Evolutionary conservation across 2,329 filamentous ascomycete species (phyloP), one percentile per base, ranked within the genome.

Genomic region (Truncatella angustata): DNA sequence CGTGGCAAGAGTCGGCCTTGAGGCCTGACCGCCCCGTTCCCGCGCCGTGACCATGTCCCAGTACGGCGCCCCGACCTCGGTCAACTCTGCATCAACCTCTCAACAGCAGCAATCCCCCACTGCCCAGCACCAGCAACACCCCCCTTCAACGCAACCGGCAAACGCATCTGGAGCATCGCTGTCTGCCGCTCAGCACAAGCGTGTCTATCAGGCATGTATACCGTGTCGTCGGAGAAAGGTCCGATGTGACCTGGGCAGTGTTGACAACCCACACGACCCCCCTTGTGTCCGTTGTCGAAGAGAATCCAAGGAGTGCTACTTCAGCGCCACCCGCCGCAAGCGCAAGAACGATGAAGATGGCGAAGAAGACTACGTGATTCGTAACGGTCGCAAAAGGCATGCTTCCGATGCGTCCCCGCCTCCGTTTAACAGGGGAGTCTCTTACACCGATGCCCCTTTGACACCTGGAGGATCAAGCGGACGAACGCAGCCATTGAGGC

Each of bases 291-390:
- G 94, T 66, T 99, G 94, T 69, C 87, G 91, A 49, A 86, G 94
- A 60, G 94, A 99, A 76, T 91, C 87, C 74, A 97, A 97, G 70
- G 88, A 96, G 64, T 99, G 94, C 76, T 96, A 88, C 79, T 99
- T 99, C 77, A 96, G 91, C 56, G 90, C 91, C 18, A 97, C 92
- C 28, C 82, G 94, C 47, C 86, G 94, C 66, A 97, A 97, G 84
- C 85, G 91, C 67, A 95, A 94, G 78, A 80, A 80, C 44, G 83
- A 78, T 60, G 76, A 88, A 59, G 82, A 75, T 32, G 78, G 74
- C 18, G 74, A 75, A 52, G 81, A 84, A 60, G 86, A 90, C 57
- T 90, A 90, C 67, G 82, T 87, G 53, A 67, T 87, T 28, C 82
- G 87, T 60, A 90, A 90, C 69, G 87, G 87, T 40, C 80, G 89